Evolutionary conservation across 371 early-diverging fungal genomes (phyloP).

Genomic region (Actinomucor elegans): DNA sequence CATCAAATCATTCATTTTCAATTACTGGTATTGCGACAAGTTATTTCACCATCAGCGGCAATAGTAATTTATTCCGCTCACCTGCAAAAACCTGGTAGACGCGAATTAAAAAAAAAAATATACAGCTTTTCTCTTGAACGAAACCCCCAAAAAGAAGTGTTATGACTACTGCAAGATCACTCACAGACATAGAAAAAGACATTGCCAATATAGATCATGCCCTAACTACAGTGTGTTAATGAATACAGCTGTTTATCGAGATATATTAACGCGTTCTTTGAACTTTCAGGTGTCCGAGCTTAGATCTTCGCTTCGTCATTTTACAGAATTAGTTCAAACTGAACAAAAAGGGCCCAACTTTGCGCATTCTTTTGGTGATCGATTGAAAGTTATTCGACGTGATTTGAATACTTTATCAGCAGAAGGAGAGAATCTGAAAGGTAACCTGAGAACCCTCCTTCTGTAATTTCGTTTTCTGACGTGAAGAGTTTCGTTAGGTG

Average conservation of each 20-base stretch:
- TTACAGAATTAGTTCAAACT: constrained; percentile 29
- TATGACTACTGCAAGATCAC: constrained; percentile 1
- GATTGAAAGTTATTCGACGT: constrained; percentile 23
- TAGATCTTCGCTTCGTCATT: constrained; percentile 29
- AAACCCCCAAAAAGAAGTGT: too few species aligned
- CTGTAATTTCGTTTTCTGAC: too few species aligned
- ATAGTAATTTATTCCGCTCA: too few species aligned
- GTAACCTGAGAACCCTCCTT: too few species aligned
- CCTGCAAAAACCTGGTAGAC: too few species aligned
- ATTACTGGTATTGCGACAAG: too few species aligned
- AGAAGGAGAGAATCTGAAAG: constrained; percentile 35
- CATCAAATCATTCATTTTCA: too few species aligned
- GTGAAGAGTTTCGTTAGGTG: constrained; percentile 3
- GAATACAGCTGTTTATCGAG: neutral
- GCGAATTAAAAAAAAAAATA: too few species aligned
- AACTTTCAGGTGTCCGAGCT: constrained; percentile 34
- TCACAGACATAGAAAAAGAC: constrained; percentile 17
- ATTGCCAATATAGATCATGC: constrained; percentile 24
- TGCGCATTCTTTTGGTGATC: constrained; percentile 29
- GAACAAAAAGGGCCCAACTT: constrained; percentile 34
- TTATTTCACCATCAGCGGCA: too few species aligned
- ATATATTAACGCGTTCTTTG: constrained; percentile 11
- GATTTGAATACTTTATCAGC: constrained; percentile 25
- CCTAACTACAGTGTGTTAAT: neutral
- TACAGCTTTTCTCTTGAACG: neutral